These are phyloP conservation scores for Lentinula boryana DNA, from an alignment of 768 basidiomycete genomes.

Conservation along the genomic window DNA sequence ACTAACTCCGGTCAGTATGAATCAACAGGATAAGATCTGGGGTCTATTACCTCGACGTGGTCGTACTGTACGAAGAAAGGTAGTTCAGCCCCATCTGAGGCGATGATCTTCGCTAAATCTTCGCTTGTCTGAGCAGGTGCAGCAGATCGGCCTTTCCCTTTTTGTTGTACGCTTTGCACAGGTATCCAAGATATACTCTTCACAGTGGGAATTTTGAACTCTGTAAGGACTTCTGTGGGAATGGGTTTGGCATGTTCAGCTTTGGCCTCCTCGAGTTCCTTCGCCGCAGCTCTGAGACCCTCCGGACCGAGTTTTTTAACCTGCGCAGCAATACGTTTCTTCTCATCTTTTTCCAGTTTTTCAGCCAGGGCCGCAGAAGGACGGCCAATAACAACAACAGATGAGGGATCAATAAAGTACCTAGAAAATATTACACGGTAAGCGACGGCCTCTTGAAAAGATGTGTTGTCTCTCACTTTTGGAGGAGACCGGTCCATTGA, in stretches of 20 bases:
- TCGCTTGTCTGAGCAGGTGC: constrained; percentile 20
- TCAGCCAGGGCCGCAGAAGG: constrained; percentile 83
- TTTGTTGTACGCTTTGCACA: constrained; percentile 57
- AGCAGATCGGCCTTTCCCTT: constrained; percentile 39
- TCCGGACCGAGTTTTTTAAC: constrained; percentile 67
- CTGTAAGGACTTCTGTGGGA: constrained; percentile 71
- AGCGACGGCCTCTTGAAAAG: constrained; percentile 1
- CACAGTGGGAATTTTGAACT: constrained; percentile 89
- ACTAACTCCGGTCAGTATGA: constrained; percentile 39
- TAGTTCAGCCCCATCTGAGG: constrained; percentile 57
- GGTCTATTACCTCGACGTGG: constrained; percentile 66
- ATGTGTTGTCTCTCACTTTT: constrained; percentile 43
- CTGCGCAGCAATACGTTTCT: constrained; percentile 66
- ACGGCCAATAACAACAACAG: constrained; percentile 76
- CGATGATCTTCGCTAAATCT: constrained; percentile 56
- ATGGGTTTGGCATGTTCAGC: constrained; percentile 80
- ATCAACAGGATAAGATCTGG: not conserved
- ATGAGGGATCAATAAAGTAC: constrained; percentile 70
- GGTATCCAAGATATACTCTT: constrained; percentile 92
- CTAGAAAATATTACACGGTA: constrained; percentile 31
- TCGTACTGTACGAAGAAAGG: constrained; percentile 94
- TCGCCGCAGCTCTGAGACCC: constrained; percentile 67
- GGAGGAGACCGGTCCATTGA: constrained; percentile 74
- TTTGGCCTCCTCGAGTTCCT: constrained; percentile 76
- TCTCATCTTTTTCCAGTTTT: constrained; percentile 76